These are phyloP conservation scores for Coleophoma eucalyptorum DNA, from an alignment of 2,329 filamentous ascomycete genomes.

Conservation along the genomic window DNA sequence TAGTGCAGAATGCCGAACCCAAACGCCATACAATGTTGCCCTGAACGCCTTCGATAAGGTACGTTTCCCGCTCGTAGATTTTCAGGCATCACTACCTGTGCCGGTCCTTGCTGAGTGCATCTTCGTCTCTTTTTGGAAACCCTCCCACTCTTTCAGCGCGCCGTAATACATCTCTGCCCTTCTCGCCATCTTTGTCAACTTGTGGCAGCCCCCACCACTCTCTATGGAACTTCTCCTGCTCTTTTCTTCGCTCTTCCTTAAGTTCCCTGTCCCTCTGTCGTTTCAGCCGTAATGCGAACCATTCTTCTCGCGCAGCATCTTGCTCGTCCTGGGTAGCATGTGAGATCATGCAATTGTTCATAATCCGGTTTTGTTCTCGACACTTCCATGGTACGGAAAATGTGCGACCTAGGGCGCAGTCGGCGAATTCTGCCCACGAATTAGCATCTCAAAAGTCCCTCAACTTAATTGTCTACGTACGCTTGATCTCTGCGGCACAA, in stretches of 20 bases:
- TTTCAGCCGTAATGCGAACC: conserved; percentile 77
- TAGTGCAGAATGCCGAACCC: conserved; percentile 3
- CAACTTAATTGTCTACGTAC: conserved; percentile 35
- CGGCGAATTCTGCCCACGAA: conserved; percentile 71
- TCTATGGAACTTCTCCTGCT: conserved; percentile 61
- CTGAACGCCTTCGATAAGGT: conserved; percentile 4
- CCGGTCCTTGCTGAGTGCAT: conserved; percentile 27
- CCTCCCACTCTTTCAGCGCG: conserved; percentile 53
- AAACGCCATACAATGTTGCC: conserved; percentile 15
- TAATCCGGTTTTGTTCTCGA: conserved; percentile 70
- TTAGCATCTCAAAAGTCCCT: neutral
- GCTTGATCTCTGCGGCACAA: conserved; percentile 76
- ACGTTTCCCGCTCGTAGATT: neutral
- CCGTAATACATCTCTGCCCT: conserved; percentile 49
- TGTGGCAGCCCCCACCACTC: conserved; percentile 66
- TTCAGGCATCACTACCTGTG: conserved; percentile 21
- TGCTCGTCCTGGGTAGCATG: conserved; percentile 82
- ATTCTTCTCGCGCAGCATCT: conserved; percentile 87
- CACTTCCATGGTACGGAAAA: conserved; percentile 87
- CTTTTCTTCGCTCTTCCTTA: conserved; percentile 53
- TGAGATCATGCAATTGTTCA: conserved; percentile 91
- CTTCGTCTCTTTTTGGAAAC: conserved; percentile 37
- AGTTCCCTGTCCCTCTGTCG: conserved; percentile 64
- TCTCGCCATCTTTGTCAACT: conserved; percentile 53
- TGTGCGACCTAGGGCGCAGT: conserved; percentile 82